Evolutionary conservation across 768 basidiomycete species (phyloP), one percentile per base, ranked within the genome.

Genomic region (Phylloporus sp.): DNA sequence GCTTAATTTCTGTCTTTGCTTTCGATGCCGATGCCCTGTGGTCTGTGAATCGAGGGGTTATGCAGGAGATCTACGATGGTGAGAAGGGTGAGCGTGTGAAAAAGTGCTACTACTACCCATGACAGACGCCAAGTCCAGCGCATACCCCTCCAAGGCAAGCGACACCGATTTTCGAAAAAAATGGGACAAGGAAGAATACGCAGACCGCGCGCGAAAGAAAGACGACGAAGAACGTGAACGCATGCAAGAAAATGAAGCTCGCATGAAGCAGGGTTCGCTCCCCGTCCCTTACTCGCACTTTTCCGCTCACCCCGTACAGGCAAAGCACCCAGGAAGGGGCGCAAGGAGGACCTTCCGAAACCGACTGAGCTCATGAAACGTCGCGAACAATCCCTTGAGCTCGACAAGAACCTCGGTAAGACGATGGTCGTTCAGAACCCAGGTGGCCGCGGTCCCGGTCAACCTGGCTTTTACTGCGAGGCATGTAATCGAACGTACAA

Each of bases 181-280:
- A 77, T 98, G 95, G 94, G 89, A 97, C 76, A 92, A 93, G 72
- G 86, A 94, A 65, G 91, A 90, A 66, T 91, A 86, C 72, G 81
- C 86, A 13, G 89, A 92, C 65, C 80, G 80, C 51, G 95, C 94
- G 10, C 84, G 83, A 67, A 83, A 85, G 63, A 87, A 84, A 63
- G 91, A 94, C 60, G 70, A 77, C 28, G 89, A 91, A 55, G 88
- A 91, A 64, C 76, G 80, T 54, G 86, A 91, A 56, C 78, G 88
- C 16, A 91, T 92, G 83, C 76, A 88, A 67, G 86, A 90, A 67
- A 92, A 91, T 58, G 91, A 92, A 54, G 85, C 88, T 59, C 80
- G 85, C 20, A 67, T 88, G 77, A 87, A 87, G 73, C 82, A 93
- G 78, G 93, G 93, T 54, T 15, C 18, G 39, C 10, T n/a, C 20